These are phyloP conservation scores for Gossypium longicalyx DNA, from an alignment of 345 rosid genomes.

Conservation along the genomic window DNA sequence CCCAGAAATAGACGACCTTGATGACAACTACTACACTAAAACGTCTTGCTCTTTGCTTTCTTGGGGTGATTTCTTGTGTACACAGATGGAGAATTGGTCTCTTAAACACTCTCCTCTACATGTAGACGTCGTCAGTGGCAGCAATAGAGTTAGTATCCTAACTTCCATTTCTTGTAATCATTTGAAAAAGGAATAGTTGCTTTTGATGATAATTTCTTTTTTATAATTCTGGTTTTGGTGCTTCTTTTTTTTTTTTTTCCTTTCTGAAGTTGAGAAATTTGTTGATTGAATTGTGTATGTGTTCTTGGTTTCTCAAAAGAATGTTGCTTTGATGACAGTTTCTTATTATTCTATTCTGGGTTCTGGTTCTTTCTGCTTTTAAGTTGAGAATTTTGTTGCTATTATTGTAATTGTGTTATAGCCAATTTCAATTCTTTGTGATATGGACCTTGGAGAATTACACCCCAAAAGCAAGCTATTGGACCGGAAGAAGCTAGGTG, in stretches of 20 bases:
- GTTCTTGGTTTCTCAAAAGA: not conserved
- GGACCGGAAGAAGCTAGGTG: too few species aligned
- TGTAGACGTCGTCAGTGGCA: constrained; percentile 21
- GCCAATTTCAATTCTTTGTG: not conserved
- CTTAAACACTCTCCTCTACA: constrained; percentile 16
- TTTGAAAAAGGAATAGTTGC: not conserved
- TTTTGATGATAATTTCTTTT: not conserved
- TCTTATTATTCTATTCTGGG: constrained; percentile 4
- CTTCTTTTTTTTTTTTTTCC: not conserved
- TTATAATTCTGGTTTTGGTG: too few species aligned
- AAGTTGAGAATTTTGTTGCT: not conserved
- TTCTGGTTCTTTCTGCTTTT: not conserved
- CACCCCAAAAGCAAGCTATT: not conserved
- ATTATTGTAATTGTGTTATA: not conserved
- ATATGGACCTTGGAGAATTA: not conserved
- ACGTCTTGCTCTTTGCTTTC: constrained; percentile 40
- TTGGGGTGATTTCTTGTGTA: constrained; percentile 26
- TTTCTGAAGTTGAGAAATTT: not conserved
- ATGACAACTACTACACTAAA: constrained; percentile 19
- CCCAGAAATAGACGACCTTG: constrained; percentile 27
- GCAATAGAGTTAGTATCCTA: constrained; percentile 22
- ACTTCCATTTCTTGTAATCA: constrained; percentile 37
- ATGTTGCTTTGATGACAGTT: not conserved
- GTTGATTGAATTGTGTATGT: not conserved
- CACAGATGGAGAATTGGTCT: constrained; percentile 37